Conservation (phyloP, 2,329 filamentous ascomycete species). For the Colletotrichum musicola region DNA sequence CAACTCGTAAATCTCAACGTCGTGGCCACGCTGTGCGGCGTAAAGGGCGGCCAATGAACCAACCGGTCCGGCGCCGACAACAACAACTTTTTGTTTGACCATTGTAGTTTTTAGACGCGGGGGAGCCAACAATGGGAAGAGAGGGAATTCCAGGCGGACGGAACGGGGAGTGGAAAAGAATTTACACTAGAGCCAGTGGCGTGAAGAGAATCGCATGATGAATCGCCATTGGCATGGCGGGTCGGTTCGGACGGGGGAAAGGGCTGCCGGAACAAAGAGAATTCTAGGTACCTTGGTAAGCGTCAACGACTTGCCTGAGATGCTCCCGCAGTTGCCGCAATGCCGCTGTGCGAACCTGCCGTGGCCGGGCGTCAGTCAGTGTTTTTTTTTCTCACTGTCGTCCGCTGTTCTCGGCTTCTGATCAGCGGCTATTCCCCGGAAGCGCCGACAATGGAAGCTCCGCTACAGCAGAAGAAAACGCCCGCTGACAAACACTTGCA, state of each 20-base stretch:
- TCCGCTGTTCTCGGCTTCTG: not conserved
- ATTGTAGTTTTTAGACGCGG: slow-evolving; percentile 42
- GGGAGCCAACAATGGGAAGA: not conserved
- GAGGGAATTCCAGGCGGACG: not conserved
- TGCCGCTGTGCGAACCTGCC: slow-evolving; percentile 13
- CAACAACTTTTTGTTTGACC: slow-evolving; percentile 75
- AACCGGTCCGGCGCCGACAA: slow-evolving; percentile 94
- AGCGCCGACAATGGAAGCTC: slow-evolving; percentile 37
- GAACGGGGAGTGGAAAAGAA: slow-evolving; percentile 2
- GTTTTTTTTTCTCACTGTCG: not conserved
- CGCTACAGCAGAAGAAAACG: not conserved
- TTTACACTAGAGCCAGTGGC: slow-evolving; percentile 16
- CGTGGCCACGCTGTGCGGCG: slow-evolving; percentile 86
- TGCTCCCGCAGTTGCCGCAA: not conserved
- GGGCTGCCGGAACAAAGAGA: not conserved
- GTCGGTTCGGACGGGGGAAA: slow-evolving; percentile 22
- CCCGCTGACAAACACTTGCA: not conserved
- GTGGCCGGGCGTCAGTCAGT: not conserved
- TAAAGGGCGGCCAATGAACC: slow-evolving; percentile 93
- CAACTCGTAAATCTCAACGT: slow-evolving; percentile 95
- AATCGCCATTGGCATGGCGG: slow-evolving; percentile 24
- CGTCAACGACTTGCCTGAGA: slow-evolving; percentile 31
- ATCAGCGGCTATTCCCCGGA: slow-evolving; percentile 29
- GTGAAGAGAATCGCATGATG: slow-evolving; percentile 29
- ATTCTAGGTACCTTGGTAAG: not conserved